These are phyloP conservation scores for Talaromyces funiculosus DNA, from an alignment of 2,329 filamentous ascomycete species.

Conservation along the genomic window DNA sequence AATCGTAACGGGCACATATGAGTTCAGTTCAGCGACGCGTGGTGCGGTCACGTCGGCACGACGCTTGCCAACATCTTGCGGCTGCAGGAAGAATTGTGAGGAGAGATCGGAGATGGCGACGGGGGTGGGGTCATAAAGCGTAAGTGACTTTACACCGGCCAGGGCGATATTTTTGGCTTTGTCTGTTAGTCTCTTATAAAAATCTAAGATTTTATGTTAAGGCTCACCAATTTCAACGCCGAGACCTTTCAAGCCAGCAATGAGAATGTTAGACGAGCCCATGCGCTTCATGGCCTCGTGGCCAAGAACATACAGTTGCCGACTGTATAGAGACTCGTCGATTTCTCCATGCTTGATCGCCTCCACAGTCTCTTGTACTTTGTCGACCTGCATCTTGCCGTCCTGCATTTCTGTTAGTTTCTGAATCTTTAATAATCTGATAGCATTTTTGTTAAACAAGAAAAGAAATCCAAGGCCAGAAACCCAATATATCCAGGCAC, in stretches of 20 bases:
- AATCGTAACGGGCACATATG: conserved; percentile 84
- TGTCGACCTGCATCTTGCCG: conserved; percentile 58
- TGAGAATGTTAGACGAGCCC: conserved; percentile 88
- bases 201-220: background rate
- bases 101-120: conserved; percentile 84
- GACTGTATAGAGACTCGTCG: conserved; percentile 62
- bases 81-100: conserved; percentile 91
- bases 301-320: conserved; percentile 65
- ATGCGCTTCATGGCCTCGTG: conserved; percentile 96
- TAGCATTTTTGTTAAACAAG: background rate
- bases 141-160: conserved; percentile 94
- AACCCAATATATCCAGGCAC: background rate
- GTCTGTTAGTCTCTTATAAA: background rate
- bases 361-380: conserved; percentile 52
- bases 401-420: conserved; percentile 34
- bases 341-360: conserved; percentile 61
- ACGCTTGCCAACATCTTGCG: conserved; percentile 84
- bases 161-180: conserved; percentile 93
- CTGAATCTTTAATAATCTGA: background rate
- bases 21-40: conserved; percentile 87
- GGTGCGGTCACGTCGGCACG: conserved; percentile 82
- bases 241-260: conserved; percentile 86
- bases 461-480: background rate
- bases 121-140: conserved; percentile 82
- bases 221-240: conserved; percentile 76